phyloP scores from a whole-genome alignment of 768 basidiomycete genomes.

The Tulasnella sp. region DNA sequence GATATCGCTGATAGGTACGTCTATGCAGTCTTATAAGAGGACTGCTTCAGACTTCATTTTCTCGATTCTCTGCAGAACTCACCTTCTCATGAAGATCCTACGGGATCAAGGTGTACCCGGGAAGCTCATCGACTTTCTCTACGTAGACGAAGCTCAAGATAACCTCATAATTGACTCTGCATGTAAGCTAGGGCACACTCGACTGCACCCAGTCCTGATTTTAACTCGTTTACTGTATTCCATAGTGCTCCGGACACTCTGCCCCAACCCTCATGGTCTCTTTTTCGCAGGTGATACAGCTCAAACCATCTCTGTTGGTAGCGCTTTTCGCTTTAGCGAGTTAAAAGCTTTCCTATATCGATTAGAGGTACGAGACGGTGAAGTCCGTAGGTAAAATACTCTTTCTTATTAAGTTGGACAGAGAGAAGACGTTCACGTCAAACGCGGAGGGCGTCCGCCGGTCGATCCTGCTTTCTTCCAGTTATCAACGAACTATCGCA shows the following conservation, averaged over 20 bases:
- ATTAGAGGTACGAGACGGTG: too few species aligned
- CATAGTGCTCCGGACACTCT: constrained; percentile 23
- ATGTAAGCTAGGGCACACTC: too few species aligned
- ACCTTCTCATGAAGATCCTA: constrained; percentile 51
- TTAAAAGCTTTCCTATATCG: constrained; percentile 68
- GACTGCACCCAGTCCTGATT: too few species aligned
- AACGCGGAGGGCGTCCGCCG: not conserved
- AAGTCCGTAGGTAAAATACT: too few species aligned
- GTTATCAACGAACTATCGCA: constrained; percentile 67
- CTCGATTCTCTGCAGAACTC: constrained; percentile 49
- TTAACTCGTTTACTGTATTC: too few species aligned
- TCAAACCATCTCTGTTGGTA: constrained; percentile 74
- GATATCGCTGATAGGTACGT: constrained; percentile 65
- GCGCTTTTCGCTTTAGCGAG: constrained; percentile 71
- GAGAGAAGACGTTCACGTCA: constrained; percentile 29
- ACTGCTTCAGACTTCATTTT: not conserved
- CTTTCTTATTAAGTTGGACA: too few species aligned
- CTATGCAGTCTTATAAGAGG: not conserved
- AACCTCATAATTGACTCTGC: constrained; percentile 67
- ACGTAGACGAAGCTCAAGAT: constrained; percentile 77
- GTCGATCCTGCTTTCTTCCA: constrained; percentile 50
- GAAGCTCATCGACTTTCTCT: constrained; percentile 60
- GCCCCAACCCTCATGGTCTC: constrained; percentile 24
- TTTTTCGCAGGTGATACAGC: constrained; percentile 64
- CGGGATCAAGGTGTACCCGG: constrained; percentile 44